A percentile compares a stretch with the other conserved stretches of the same genome.
Evolutionary conservation across 1,139 yeast genomes (phyloP).

Genomic region (Nadsonia commutata): DNA sequence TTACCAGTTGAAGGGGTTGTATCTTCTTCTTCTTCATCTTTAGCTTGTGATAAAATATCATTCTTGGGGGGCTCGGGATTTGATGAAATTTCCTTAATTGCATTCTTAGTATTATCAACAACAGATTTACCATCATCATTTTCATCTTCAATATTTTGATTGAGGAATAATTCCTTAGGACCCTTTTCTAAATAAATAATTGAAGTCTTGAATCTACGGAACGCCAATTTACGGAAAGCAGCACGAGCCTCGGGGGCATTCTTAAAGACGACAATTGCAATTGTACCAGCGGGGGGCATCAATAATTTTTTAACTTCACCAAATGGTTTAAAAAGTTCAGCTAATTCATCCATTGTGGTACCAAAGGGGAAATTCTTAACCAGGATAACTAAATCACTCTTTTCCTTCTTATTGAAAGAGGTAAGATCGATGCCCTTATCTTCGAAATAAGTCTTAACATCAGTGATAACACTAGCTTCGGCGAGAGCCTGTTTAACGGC

Average conservation of each 20-base stretch:
- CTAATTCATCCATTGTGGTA: conserved; percentile 63
- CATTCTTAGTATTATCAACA: conserved; percentile 27
- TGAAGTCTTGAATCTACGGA: conserved; percentile 72
- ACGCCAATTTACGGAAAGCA: conserved; percentile 80
- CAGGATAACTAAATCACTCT: conserved; percentile 68
- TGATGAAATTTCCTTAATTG: conserved; percentile 18
- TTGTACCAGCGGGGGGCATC: conserved; percentile 96
- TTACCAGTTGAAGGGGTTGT: conserved; percentile 35
- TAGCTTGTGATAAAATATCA: conserved; percentile 19
- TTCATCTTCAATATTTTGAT: conserved; percentile 22
- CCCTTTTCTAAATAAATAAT: conserved; percentile 88
- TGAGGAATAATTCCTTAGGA: conserved; percentile 56
- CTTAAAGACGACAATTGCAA: conserved; percentile 86
- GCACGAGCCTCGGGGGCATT: conserved; percentile 75
- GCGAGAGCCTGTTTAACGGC: conserved; percentile 98
- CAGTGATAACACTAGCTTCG: conserved; percentile 89
- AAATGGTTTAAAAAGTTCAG: conserved; percentile 63
- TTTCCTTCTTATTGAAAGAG: conserved; percentile 53
- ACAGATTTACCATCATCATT: conserved; percentile 24
- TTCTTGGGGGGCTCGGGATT: conserved; percentile 12
- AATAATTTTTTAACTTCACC: conserved; percentile 71
- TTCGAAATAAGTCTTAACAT: conserved; percentile 78
- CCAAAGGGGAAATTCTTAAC: conserved; percentile 87
- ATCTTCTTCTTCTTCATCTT: conserved; percentile 20
- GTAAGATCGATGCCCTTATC: conserved; percentile 71